Percentiles rank a stretch among this genome's conserved stretches.
Evolutionary conservation across 2,329 filamentous ascomycete species (phyloP).

Genomic region (Colletotrichum scovillei): DNA sequence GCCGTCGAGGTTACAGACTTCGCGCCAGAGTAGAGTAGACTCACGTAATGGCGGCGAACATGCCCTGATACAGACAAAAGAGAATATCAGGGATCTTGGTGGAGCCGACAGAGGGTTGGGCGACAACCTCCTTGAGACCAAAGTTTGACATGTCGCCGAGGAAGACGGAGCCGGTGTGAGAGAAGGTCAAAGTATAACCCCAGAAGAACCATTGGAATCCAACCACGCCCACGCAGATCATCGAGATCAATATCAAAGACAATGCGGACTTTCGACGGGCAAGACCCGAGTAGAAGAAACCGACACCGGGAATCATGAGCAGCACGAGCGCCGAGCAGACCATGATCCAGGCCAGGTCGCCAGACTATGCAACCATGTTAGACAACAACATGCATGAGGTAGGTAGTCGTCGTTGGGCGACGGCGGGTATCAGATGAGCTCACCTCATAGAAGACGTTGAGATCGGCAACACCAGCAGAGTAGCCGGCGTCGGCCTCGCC

Average conservation of each 20-base stretch:
- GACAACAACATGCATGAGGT: constrained; percentile 12
- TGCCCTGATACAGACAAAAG: constrained; percentile 88
- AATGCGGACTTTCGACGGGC: constrained; percentile 90
- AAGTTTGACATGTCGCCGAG: constrained; percentile 86
- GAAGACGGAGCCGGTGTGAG: constrained; percentile 80
- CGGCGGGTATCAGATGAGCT: constrained; percentile 39
- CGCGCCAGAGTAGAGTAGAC: constrained; percentile 45
- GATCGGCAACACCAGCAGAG: constrained; percentile 67
- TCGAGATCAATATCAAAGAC: constrained; percentile 85
- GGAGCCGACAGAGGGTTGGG: constrained; percentile 79
- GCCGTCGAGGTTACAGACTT: neutral
- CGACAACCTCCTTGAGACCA: constrained; percentile 82
- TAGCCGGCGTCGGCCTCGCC: constrained; percentile 63
- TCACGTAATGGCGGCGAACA: constrained; percentile 91
- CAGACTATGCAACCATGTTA: constrained; percentile 63
- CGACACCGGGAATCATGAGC: constrained; percentile 93
- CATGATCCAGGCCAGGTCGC: constrained; percentile 86
- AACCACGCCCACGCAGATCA: constrained; percentile 83
- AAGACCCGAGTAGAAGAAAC: constrained; percentile 94
- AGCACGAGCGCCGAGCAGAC: constrained; percentile 82
- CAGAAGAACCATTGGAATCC: constrained; percentile 97
- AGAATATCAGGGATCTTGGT: constrained; percentile 81
- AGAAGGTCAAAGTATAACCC: constrained; percentile 90
- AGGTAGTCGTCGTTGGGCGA: constrained; percentile 28
- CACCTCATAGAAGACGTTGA: constrained; percentile 89